Evolutionary conservation across 2,329 filamentous ascomycete genomes (phyloP), one percentile per base, ranked within the genome.

Genomic region (Tolypocladium tropicale): DNA sequence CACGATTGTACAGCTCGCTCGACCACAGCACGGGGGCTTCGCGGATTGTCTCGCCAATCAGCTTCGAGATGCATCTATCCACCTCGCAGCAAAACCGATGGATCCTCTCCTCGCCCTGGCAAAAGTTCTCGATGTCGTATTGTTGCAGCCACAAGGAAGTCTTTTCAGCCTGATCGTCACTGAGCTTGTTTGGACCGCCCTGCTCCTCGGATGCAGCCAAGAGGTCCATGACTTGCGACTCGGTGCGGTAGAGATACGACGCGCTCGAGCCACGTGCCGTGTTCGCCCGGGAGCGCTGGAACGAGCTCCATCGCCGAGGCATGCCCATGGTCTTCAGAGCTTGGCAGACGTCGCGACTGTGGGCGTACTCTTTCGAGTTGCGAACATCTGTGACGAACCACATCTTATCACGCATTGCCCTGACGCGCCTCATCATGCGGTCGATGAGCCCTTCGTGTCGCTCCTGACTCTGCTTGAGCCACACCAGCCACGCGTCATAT

Each of bases 371-470:
- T 52, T 85, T 88, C 4, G 94, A 96, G 64, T 93, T 92, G 59
- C 90, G 87, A 32, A 97, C 92, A 69, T 96, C 91, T 1, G 89
- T 93, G 58, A 94, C 89, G 68, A 95, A 99, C 94, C 94, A 99
- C 89, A 97, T 96, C 77, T 97, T 97, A 69, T 96, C 89, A 46
- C 94, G 84, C 41, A 96, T 78, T 25, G 87, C 85, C 56, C 85
- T 83, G 39, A 94, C 78, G 6, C 83, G 83, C 57, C 79, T 78
- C 78, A 90, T 88, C 82, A 90, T 89, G 6, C 83, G 78, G 43
- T 90, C 86, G 37, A 92, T 85, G 14, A 84, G 80, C 3, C 79
- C 80, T 63, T 93, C 89, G 52, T 91, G 85, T 3, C 88, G 82
- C 64, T 90, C 88, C 64, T 93, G 85, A 28, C 86, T 90, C 62